These are phyloP conservation scores for Daldinia caldariorum DNA, from an alignment of 495 filamentous ascomycete genomes.

Conservation along the genomic window DNA sequence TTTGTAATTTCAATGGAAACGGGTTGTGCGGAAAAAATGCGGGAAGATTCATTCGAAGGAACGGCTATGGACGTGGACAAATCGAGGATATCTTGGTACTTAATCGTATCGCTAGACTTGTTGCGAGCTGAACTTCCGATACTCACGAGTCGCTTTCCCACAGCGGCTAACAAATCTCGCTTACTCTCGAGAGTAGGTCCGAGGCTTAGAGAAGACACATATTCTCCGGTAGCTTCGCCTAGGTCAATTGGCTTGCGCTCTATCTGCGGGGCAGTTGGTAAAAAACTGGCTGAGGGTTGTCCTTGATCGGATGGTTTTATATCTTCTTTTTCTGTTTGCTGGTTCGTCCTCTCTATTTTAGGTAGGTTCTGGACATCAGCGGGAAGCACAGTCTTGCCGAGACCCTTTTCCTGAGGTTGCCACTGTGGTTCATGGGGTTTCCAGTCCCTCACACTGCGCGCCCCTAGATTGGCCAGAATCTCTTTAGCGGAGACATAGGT, in stretches of 20 bases:
- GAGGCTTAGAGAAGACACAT: constrained; percentile 24
- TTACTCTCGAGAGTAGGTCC: constrained; percentile 17
- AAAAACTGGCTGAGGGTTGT: neutral
- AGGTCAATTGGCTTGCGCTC: constrained; percentile 21
- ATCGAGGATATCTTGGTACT: constrained; percentile 24
- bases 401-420: constrained; percentile 4
- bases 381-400: constrained; percentile 27
- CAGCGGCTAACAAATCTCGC: constrained; percentile 6
- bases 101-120: constrained; percentile 2
- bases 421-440: constrained; percentile 25
- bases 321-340: neutral
- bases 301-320: neutral
- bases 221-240: constrained; percentile 8
- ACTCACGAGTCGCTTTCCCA: constrained; percentile 22
- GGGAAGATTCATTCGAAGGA: neutral
- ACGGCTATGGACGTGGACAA: neutral
- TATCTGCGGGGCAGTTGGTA: neutral
- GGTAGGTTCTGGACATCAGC: constrained; percentile 6
- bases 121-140: neutral
- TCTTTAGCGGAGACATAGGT: constrained; percentile 46
- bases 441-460: constrained; percentile 43
- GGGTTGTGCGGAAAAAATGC: constrained; percentile 45
- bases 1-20: constrained; percentile 47
- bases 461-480: constrained; percentile 41
- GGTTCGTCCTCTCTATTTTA: constrained; percentile 12